These are phyloP conservation scores for Ogataea salicorniae DNA, from an alignment of 805 yeast genomes.

Conservation along the genomic window DNA sequence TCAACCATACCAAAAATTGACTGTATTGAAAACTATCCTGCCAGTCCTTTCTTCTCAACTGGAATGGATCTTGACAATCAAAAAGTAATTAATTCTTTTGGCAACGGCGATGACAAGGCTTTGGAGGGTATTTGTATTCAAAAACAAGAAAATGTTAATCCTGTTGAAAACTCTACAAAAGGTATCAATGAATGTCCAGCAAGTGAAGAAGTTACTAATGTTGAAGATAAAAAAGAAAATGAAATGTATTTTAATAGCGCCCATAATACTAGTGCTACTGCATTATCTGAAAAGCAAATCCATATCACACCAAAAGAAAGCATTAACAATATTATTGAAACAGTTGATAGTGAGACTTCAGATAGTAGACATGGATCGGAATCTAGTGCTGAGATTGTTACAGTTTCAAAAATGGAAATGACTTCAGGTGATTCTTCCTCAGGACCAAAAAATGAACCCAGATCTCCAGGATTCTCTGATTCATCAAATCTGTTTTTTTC, in stretches of 20 bases:
- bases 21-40: constrained; percentile 4
- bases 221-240: not conserved
- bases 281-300: not conserved
- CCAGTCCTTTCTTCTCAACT: not conserved
- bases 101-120: too few species aligned
- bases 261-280: not conserved
- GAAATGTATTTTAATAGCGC: not conserved
- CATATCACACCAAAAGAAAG: not conserved
- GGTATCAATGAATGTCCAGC: too few species aligned
- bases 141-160: not conserved
- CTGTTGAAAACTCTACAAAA: too few species aligned
- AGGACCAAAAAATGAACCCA: not conserved
- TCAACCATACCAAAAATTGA: constrained; percentile 8
- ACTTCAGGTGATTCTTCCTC: not conserved
- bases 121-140: not conserved
- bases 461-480: not conserved
- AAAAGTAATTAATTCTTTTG: too few species aligned
- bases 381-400: constrained; percentile 17
- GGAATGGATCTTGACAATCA: not conserved
- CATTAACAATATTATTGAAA: not conserved
- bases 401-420: constrained; percentile 6
- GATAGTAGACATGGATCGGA: constrained; percentile 5
- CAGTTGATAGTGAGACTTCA: not conserved
- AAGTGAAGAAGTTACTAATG: too few species aligned
- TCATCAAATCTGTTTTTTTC: constrained; percentile 16